Base-by-base conservation (phyloP, 192 early-diverging fungal species). In the Lobosporangium transversale region DNA sequence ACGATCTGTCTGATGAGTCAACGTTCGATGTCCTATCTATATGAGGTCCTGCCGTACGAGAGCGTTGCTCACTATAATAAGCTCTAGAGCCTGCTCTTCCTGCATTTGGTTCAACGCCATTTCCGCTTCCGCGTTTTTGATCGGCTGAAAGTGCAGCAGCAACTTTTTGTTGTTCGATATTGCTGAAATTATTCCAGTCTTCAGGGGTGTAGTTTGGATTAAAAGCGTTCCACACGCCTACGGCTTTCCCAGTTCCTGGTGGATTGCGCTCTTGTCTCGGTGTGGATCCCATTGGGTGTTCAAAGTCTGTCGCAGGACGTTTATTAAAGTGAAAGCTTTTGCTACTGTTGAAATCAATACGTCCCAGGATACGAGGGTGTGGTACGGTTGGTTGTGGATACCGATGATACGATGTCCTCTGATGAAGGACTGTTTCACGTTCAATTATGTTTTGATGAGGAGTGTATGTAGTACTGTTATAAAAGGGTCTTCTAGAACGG, bases 151-250 rank as follows among this genome's bases (percentile, higher is more conserved):
- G 44, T 45, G 15, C 44, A 45, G 4, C n/a, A 40, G 37, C 37
- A 7, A 10, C 37, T 14, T 40, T 7, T 24, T 26, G n/a, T 50
- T 50, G 21, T 24, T 59, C 42, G 18, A 4, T 24, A 4, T 24
- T 40, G 7, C 36, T n/a, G 29, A 20, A 63, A 2, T 40, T 63
- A 18, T 32, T 50, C 62, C 62, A 63, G 36, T 63, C 62, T 50
- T 63, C 33, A 0, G 32, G 62, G 14, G 62, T 63, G 15, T 55
- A 66, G 8, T 24, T 12, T 3, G n/a, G 29, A 17, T 18, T 55
- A 15, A 66, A 55, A 1, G 52, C 63, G 17, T 35, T 54, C 63
- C 63, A 66, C 0, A 55, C 21, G 3, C 63, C 63, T 23, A 33
- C 63, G 0, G 63, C 29, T 17, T 55, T 44, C 24, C 43, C 53